Conservation (phyloP, 768 basidiomycete species). For the Hydnomerulius pinastri region DNA sequence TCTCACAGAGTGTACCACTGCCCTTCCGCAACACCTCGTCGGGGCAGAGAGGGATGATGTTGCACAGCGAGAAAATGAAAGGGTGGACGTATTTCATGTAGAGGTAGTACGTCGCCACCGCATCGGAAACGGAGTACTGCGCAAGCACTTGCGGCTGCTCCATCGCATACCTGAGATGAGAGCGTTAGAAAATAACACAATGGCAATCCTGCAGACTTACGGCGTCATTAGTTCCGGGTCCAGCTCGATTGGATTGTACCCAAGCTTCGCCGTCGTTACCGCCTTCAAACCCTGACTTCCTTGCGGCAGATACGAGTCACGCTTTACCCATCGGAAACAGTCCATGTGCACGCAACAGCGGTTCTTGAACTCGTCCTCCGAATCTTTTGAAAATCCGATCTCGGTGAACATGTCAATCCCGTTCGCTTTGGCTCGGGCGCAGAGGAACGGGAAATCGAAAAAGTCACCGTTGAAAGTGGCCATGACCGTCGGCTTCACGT, state of each 20-base stretch:
- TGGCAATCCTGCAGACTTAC: constrained; percentile 48
- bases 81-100: constrained; percentile 99
- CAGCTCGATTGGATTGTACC: constrained; percentile 95
- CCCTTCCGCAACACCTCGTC: constrained; percentile 97
- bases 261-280: constrained; percentile 93
- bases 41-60: constrained; percentile 95
- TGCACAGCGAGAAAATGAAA: constrained; percentile 98
- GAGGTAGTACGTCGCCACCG: constrained; percentile 98
- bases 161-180: constrained; percentile 74
- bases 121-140: constrained; percentile 99
- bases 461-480: constrained; percentile 99
- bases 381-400: constrained; percentile 89
- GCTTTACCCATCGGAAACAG: constrained; percentile 99
- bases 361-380: constrained; percentile 94
- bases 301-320: constrained; percentile 97
- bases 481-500: constrained; percentile 94
- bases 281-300: constrained; percentile 98
- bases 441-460: constrained; percentile 98
- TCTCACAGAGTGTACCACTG: constrained; percentile 95
- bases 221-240: constrained; percentile 99
- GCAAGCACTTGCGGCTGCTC: constrained; percentile 95
- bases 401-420: constrained; percentile 97
- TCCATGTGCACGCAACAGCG: constrained; percentile 96
- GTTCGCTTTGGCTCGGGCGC: constrained; percentile 78
- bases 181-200: not conserved